phyloP scores from a whole-genome alignment of 345 rosid species.

The Limnanthes douglasii region DNA sequence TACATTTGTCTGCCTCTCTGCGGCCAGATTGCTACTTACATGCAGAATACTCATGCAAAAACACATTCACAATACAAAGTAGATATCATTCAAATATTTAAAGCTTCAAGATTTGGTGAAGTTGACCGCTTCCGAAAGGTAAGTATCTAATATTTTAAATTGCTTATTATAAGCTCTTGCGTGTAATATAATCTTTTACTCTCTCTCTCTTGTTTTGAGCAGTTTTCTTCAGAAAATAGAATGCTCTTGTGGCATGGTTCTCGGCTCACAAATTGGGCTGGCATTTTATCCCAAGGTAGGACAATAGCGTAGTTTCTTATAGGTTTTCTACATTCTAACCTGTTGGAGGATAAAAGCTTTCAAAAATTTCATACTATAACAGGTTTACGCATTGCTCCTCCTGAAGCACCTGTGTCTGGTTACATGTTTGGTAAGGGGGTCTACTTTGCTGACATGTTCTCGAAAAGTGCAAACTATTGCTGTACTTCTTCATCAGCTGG shows the following conservation, averaged over 20 bases:
- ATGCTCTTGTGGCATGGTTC: conserved; percentile 97
- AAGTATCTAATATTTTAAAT: too few species aligned
- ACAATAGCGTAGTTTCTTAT: too few species aligned
- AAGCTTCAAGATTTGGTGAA: conserved; percentile 48
- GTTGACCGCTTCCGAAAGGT: conserved; percentile 49
- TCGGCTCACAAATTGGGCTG: conserved; percentile 92
- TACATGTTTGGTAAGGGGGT: conserved; percentile 98
- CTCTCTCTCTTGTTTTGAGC: conserved; percentile 11
- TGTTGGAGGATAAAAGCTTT: too few species aligned
- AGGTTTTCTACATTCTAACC: too few species aligned
- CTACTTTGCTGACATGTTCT: conserved; percentile 96
- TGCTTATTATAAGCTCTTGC: too few species aligned
- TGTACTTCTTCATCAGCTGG: conserved; percentile 26
- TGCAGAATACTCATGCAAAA: conserved; percentile 76
- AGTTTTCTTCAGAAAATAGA: conserved; percentile 60
- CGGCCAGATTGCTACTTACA: conserved; percentile 56
- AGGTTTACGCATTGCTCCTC: conserved; percentile 96
- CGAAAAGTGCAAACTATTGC: conserved; percentile 91
- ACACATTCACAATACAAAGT: conserved; percentile 66
- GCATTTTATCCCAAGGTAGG: conserved; percentile 95
- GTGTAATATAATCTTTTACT: too few species aligned
- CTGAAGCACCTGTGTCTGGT: conserved; percentile 84
- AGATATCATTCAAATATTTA: conserved; percentile 56
- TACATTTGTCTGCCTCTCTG: too few species aligned
- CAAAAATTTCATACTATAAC: conserved; percentile 11